phyloP scores from a whole-genome alignment of 345 rosid genomes.

The Garcia nutans region DNA sequence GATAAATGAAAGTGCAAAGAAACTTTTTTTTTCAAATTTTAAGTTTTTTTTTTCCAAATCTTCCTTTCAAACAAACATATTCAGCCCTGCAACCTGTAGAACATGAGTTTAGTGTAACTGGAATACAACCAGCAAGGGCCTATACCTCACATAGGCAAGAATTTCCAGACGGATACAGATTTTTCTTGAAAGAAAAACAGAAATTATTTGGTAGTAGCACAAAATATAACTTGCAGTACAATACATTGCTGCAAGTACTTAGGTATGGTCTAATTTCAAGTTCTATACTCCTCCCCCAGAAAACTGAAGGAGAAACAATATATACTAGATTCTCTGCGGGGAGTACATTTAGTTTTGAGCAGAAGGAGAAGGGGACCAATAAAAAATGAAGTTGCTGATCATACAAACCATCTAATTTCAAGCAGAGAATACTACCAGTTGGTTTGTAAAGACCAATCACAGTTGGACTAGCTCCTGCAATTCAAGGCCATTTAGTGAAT shows the following conservation, averaged over 20 bases:
- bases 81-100: too few species aligned
- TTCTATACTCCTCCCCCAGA: not conserved
- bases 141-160: too few species aligned
- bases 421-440: not conserved
- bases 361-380: not conserved
- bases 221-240: too few species aligned
- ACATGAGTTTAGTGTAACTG: not conserved
- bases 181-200: too few species aligned
- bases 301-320: not conserved
- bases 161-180: too few species aligned
- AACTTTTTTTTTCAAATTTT: too few species aligned
- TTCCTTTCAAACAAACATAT: too few species aligned
- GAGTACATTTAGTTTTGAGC: not conserved
- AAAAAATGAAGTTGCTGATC: not conserved
- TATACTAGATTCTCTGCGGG: not conserved
- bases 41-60: too few species aligned
- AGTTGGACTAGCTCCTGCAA: not conserved
- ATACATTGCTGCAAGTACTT: not conserved
- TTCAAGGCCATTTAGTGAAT: conserved; percentile 83
- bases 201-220: too few species aligned
- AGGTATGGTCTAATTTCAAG: not conserved
- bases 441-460: not conserved
- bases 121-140: too few species aligned
- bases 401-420: not conserved
- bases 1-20: too few species aligned